A percentile compares a stretch with the other conserved stretches of the same genome.
Evolutionary conservation across 2,329 filamentous ascomycete genomes (phyloP).

Genomic region (Trichoderma semiorbis): DNA sequence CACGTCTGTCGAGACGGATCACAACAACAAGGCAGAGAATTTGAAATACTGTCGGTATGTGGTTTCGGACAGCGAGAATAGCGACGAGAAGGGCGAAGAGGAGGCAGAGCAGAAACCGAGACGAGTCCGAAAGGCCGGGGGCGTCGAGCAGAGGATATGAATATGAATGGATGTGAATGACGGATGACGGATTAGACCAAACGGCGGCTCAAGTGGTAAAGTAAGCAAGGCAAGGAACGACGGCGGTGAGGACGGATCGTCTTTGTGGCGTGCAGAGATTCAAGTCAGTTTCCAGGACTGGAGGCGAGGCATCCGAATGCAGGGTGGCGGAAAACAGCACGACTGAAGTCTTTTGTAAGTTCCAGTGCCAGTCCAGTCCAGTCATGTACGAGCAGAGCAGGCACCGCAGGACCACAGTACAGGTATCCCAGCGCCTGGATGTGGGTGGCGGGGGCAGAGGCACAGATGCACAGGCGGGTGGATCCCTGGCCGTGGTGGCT

Average conservation of each 20-base stretch:
- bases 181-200: not conserved
- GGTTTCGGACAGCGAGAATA: not conserved
- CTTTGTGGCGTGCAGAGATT: conserved; percentile 10
- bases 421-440: not conserved
- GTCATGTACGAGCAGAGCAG: not conserved
- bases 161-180: not conserved
- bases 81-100: not conserved
- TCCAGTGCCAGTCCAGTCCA: not conserved
- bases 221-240: not conserved
- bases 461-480: conserved; percentile 5
- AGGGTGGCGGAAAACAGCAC: not conserved
- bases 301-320: conserved; percentile 8
- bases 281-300: not conserved
- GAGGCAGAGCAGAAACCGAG: not conserved
- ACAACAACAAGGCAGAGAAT: not conserved
- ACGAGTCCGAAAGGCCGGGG: not conserved
- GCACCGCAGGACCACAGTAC: no score
- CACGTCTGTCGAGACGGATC: no score
- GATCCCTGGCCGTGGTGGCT: conserved; percentile 1
- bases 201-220: not conserved
- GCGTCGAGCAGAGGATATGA: not conserved
- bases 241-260: conserved; percentile 14
- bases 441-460: conserved; percentile 9
- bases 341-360: not conserved
- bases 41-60: not conserved